Evolutionary conservation across 805 yeast genomes (phyloP).

Genomic region (Diddensiella santjacobensis): DNA sequence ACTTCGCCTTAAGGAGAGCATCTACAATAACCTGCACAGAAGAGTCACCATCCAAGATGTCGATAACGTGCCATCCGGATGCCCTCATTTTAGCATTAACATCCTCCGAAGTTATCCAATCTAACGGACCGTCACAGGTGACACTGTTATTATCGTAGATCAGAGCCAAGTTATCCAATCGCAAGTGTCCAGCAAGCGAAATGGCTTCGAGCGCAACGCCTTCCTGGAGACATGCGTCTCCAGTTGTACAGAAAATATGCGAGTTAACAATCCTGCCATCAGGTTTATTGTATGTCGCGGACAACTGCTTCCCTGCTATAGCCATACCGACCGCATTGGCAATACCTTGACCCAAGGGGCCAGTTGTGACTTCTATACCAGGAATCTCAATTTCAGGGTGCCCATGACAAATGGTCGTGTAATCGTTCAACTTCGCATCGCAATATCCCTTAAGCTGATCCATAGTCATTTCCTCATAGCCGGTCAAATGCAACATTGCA

Average conservation of each 20-base stretch:
- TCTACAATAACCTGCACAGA: constrained; percentile 32
- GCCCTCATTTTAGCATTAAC: constrained; percentile 35
- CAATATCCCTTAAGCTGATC: constrained; percentile 38
- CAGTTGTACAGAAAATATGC: constrained; percentile 36
- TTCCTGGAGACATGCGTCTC: constrained; percentile 43
- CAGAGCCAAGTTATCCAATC: constrained; percentile 36
- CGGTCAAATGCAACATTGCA: constrained; percentile 31
- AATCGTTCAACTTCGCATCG: constrained; percentile 24
- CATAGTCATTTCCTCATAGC: constrained; percentile 38
- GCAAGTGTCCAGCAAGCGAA: constrained; percentile 40
- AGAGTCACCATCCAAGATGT: constrained; percentile 34
- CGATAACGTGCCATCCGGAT: constrained; percentile 38
- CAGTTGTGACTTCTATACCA: constrained; percentile 40
- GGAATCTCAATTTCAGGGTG: constrained; percentile 40
- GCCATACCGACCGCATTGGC: constrained; percentile 42
- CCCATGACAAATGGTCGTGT: constrained; percentile 36
- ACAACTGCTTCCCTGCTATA: constrained; percentile 37
- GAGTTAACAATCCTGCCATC: constrained; percentile 31
- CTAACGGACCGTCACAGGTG: constrained; percentile 39
- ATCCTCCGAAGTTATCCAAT: constrained; percentile 35
- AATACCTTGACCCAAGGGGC: constrained; percentile 43
- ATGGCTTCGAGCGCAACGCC: constrained; percentile 40
- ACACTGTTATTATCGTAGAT: constrained; percentile 40
- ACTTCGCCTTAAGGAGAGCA: constrained; percentile 37
- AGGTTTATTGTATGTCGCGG: constrained; percentile 36